These are phyloP conservation scores for Melampsora americana DNA, from an alignment of 1,284 basidiomycete genomes.

Conservation along the genomic window DNA sequence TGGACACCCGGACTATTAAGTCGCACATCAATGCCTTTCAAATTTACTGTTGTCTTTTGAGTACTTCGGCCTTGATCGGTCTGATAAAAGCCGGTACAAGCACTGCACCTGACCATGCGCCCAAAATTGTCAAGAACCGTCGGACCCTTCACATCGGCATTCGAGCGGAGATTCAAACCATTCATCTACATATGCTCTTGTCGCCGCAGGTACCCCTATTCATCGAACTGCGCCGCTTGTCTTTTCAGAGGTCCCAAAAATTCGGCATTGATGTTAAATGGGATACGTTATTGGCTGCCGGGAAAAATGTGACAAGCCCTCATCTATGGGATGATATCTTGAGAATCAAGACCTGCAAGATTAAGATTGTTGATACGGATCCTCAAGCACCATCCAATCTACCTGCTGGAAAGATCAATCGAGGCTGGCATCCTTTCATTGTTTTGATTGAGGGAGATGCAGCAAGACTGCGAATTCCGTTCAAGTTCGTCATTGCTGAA, in stretches of 20 bases:
- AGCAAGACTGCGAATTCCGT: slow-evolving; percentile 72
- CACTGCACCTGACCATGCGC: background rate
- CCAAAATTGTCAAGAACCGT: background rate
- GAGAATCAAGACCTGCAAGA: slow-evolving; percentile 63
- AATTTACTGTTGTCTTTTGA: slow-evolving; percentile 69
- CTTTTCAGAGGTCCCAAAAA: slow-evolving; percentile 46
- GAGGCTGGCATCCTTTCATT: slow-evolving; percentile 50
- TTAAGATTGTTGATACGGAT: slow-evolving; percentile 55
- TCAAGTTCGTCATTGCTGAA: slow-evolving; percentile 65
- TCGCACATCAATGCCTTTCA: slow-evolving; percentile 65
- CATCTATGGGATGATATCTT: slow-evolving; percentile 75
- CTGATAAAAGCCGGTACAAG: slow-evolving; percentile 4
- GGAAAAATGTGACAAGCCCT: slow-evolving; percentile 55
- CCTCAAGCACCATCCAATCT: slow-evolving; percentile 10
- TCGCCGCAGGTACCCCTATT: slow-evolving; percentile 42
- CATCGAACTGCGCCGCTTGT: slow-evolving; percentile 34
- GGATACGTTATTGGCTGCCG: slow-evolving; percentile 57
- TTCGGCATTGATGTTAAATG: slow-evolving; percentile 50
- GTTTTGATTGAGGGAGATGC: slow-evolving; percentile 63
- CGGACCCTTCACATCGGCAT: slow-evolving; percentile 38
- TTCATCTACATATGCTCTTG: slow-evolving; percentile 40
- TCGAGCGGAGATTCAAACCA: slow-evolving; percentile 46
- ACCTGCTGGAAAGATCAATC: slow-evolving; percentile 47
- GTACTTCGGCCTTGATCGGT: slow-evolving; percentile 60
- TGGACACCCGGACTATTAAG: slow-evolving; percentile 18